Conservation (phyloP, 2,329 filamentous ascomycete genomes). For the Metarhizium guizhouense region DNA sequence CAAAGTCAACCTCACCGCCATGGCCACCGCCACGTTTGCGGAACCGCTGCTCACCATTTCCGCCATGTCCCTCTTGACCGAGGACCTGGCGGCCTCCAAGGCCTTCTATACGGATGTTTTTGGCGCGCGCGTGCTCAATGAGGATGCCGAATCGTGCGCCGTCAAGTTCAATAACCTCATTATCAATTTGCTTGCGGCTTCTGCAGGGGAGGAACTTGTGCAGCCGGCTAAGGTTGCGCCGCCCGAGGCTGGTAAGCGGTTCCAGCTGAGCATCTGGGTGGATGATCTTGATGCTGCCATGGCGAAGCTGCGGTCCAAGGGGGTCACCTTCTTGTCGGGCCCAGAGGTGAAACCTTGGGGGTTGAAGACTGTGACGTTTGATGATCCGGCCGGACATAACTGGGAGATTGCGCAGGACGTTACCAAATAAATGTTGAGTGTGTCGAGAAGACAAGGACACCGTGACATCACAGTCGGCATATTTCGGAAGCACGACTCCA, state of each 20-base stretch:
- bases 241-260: background rate
- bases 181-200: conserved; percentile 5
- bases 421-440: background rate
- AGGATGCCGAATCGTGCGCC: conserved; percentile 9
- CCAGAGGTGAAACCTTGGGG: conserved; percentile 9
- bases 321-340: conserved; percentile 6
- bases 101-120: conserved; percentile 3
- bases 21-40: background rate
- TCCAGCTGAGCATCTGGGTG: conserved; percentile 8
- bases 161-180: conserved; percentile 9
- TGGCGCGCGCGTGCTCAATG: conserved; percentile 6
- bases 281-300: conserved; percentile 9
- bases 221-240: background rate
- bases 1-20: background rate
- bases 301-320: conserved; percentile 1
- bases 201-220: background rate
- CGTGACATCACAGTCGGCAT: background rate
- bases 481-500: too few species aligned
- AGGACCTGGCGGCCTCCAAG: background rate
- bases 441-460: too few species aligned
- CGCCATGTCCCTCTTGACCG: conserved; percentile 8
- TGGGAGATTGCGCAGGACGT: conserved; percentile 3
- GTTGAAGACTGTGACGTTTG: conserved; percentile 6
- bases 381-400: conserved; percentile 8
- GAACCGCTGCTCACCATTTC: background rate